Evolutionary conservation across 441 rosid species (phyloP).

Genomic region (Daphne laureola): DNA sequence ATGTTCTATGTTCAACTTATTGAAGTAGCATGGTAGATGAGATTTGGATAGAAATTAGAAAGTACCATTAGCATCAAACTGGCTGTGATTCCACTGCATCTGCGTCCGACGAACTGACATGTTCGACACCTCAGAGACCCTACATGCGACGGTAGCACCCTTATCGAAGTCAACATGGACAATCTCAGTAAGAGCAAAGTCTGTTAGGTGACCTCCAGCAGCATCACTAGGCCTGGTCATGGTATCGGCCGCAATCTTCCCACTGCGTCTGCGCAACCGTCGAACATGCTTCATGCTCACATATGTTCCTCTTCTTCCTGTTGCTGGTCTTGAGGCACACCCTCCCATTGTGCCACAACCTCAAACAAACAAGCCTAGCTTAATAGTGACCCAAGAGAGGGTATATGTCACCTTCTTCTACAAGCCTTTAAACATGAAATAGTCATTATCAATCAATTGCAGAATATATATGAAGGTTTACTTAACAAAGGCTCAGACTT

Average conservation of each 20-base stretch:
- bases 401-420: too few species aligned
- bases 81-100: slow-evolving; percentile 85
- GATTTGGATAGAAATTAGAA: slow-evolving; percentile 16
- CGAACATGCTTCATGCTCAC: slow-evolving; percentile 19
- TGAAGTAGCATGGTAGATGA: neutral
- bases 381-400: too few species aligned
- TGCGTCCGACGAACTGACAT: slow-evolving; percentile 61
- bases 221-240: slow-evolving; percentile 43
- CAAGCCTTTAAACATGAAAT: too few species aligned
- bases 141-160: slow-evolving; percentile 49
- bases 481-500: too few species aligned
- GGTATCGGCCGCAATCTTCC: slow-evolving; percentile 48
- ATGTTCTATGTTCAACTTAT: too few species aligned
- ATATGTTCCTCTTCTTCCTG: slow-evolving; percentile 13
- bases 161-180: slow-evolving; percentile 64
- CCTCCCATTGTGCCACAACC: slow-evolving; percentile 51
- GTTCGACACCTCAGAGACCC: slow-evolving; percentile 59
- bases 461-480: too few species aligned
- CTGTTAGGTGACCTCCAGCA: slow-evolving; percentile 34
- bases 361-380: too few species aligned
- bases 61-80: slow-evolving; percentile 58
- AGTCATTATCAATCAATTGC: too few species aligned
- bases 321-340: slow-evolving; percentile 50
- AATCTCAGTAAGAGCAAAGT: slow-evolving; percentile 46
- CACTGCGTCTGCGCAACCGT: slow-evolving; percentile 31